phyloP scores from a whole-genome alignment of 2,329 filamentous ascomycete species.

The Colletotrichum falcatum region DNA sequence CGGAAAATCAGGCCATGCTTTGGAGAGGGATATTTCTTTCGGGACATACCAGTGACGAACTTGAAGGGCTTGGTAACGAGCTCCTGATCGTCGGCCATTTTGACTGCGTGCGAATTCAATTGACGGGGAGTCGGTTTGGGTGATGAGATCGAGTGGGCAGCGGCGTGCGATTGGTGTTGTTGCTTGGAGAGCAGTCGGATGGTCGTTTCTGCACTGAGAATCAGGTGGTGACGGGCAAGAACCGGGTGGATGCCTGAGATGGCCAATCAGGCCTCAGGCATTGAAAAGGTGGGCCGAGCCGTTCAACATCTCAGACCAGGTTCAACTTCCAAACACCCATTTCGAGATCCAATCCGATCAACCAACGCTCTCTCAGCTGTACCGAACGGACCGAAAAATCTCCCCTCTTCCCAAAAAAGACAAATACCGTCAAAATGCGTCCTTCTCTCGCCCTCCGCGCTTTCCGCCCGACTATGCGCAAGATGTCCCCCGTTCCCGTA shows the following conservation, averaged over 20 bases:
- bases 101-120: slow-evolving; percentile 60
- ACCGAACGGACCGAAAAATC: slow-evolving; percentile 36
- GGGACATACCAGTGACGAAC: slow-evolving; percentile 94
- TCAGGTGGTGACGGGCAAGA: slow-evolving; percentile 53
- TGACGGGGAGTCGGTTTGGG: slow-evolving; percentile 46
- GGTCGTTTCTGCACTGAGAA: slow-evolving; percentile 49
- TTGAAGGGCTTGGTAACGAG: slow-evolving; percentile 98
- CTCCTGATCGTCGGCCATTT: slow-evolving; percentile 89
- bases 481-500: slow-evolving; percentile 81
- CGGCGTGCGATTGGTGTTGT: slow-evolving; percentile 50
- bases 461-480: slow-evolving; percentile 73
- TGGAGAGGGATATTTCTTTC: slow-evolving; percentile 51
- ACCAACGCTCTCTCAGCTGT: too few species aligned
- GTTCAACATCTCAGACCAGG: slow-evolving; percentile 39
- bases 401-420: slow-evolving; percentile 26
- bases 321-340: slow-evolving; percentile 39
- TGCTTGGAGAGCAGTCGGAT: slow-evolving; percentile 46
- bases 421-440: slow-evolving; percentile 68
- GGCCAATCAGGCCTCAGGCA: slow-evolving; percentile 51
- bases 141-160: slow-evolving; percentile 52
- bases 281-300: slow-evolving; percentile 38
- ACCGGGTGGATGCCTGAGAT: slow-evolving; percentile 39
- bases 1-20: slow-evolving; percentile 53
- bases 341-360: slow-evolving; percentile 45
- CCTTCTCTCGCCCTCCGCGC: slow-evolving; percentile 74